A percentile compares a stretch with the other conserved stretches of the same genome.
phyloP scores from a whole-genome alignment of 306 rosid genomes.

The Prunus mongolica region DNA sequence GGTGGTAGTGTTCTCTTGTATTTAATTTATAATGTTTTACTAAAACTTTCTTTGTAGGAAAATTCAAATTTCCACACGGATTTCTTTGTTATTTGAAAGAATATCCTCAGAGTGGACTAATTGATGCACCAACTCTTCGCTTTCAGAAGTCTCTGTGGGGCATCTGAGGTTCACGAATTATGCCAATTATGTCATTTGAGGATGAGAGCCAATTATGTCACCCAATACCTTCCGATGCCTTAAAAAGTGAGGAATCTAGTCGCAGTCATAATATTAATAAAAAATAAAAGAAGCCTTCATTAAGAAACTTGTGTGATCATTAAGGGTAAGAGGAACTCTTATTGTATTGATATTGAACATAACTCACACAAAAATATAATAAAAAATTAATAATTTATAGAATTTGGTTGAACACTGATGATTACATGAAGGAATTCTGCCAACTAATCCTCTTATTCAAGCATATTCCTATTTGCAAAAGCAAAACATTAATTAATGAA shows the following conservation, averaged over 20 bases:
- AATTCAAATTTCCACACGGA: neutral
- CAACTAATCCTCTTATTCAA: constrained; percentile 5
- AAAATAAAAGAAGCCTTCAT: neutral
- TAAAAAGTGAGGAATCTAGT: neutral
- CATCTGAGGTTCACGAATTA: neutral
- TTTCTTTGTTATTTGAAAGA: neutral
- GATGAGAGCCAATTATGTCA: neutral
- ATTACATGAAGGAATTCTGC: neutral
- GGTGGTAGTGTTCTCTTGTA: no score
- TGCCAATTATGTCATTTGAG: neutral
- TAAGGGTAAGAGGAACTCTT: neutral
- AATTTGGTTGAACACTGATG: neutral
- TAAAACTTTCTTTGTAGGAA: neutral
- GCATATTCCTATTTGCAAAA: neutral
- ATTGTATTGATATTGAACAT: no score
- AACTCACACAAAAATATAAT: no score
- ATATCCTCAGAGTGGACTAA: neutral
- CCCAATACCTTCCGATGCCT: neutral
- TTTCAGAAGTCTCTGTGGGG: neutral
- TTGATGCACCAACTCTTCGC: neutral
- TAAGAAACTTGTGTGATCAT: neutral
- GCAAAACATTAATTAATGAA: neutral
- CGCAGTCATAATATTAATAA: neutral
- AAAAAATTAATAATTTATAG: neutral
- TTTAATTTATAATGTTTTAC: no score